Base-by-base conservation (phyloP, 768 basidiomycete genomes). In the Suillus subluteus region DNA sequence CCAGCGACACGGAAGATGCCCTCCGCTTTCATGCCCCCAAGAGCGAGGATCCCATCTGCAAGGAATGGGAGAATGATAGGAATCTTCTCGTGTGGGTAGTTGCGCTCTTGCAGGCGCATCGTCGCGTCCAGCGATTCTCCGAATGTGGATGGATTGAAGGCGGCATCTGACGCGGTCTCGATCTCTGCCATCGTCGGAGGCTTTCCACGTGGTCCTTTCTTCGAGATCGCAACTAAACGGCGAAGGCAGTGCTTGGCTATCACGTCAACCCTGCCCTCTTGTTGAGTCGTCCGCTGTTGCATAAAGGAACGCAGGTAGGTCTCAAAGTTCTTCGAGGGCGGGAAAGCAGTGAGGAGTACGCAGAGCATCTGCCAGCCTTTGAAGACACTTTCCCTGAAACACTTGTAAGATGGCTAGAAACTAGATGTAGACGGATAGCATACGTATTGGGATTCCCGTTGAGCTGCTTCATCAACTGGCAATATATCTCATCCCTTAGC, bases 61-160 rank as follows among this genome's bases (percentile, higher is more conserved):
- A 98, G 89, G 84, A 97, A 98, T 16, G 95, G 94, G 8, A 98
- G 87, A 71, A 98, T 93, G 76, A 96, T 94, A 21, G 96, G 96
- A 15, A 97, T 89, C 76, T 89, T 91, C 70, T 91, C 88, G 63
- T 87, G 82, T 2, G 95, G 92, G 72, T 97, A 96, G 62, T 91
- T 94, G 50, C 92, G 87, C 73, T 90, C 89, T 78, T 98, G 96
- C 12, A 95, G 81, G 55, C 91, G 83, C 78, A 92, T 90, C 67
- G 95, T 91, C 32, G 88, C 88, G 68, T 92, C 92, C 15, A 98
- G 82, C 0, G 93, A 90, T 80, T 96, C 95, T 16, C 95, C 95
- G 72, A 98, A 98, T 1, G 92, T 95, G 1, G 94, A 96, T 0
- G 96, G 95, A 69, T 96, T 92, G 80, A 98, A 98, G 9, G 96